Conservation (phyloP, 495 filamentous ascomycete species). For the Darksidea phi region DNA sequence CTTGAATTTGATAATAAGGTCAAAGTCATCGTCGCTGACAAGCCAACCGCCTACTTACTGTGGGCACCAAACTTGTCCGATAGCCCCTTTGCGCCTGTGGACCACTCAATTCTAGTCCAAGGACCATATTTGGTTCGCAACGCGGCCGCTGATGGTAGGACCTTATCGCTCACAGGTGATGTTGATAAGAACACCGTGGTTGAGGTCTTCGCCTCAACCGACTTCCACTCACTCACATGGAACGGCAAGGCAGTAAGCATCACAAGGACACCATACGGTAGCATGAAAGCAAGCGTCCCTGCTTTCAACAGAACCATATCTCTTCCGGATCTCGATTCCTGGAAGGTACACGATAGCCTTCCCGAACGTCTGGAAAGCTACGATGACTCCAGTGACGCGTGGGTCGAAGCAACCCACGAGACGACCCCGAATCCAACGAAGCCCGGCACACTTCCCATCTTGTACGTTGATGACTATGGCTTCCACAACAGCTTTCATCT, state of each 20-base stretch:
- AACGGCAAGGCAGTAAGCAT: conserved; percentile 31
- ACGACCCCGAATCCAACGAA: conserved; percentile 37
- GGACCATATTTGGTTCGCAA: conserved; percentile 40
- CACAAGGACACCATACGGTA: conserved; percentile 34
- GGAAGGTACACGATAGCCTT: conserved; percentile 39
- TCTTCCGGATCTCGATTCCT: conserved; percentile 33
- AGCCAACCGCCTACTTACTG: conserved; percentile 53
- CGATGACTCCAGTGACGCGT: conserved; percentile 37
- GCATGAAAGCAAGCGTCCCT: conserved; percentile 30
- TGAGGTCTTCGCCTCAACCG: conserved; percentile 36
- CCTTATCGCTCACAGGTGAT: conserved; percentile 37
- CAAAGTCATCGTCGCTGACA: conserved; percentile 53
- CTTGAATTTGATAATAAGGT: conserved; percentile 49
- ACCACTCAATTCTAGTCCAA: conserved; percentile 34
- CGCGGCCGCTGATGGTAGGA: conserved; percentile 16
- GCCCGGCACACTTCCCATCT: conserved; percentile 38
- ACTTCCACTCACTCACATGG: conserved; percentile 31
- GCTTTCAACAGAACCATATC: neutral
- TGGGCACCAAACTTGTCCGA: conserved; percentile 57
- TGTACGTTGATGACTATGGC: conserved; percentile 42
- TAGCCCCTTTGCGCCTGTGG: conserved; percentile 47
- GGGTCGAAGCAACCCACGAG: conserved; percentile 35
- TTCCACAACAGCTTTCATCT: conserved; percentile 40
- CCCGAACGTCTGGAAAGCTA: conserved; percentile 35
- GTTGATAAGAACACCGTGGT: conserved; percentile 28